Evolutionary conservation across 208 protist genomes (phyloP).

Genomic region (Leishmania gerbilli): DNA sequence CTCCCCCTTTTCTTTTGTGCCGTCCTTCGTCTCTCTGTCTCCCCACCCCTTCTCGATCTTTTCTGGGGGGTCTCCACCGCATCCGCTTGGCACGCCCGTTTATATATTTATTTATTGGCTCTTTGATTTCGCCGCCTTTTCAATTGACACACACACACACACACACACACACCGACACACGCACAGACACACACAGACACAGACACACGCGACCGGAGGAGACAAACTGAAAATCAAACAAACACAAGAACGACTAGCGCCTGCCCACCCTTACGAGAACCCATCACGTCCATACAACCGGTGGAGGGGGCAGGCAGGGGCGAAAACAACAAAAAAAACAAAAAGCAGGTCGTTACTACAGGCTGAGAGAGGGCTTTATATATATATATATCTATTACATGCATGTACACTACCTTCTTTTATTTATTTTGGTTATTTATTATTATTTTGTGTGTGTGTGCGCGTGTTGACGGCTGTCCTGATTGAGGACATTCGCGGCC

Average conservation of each 20-base stretch:
- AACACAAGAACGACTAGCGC: too few relatives aligned
- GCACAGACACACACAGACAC: too few relatives aligned
- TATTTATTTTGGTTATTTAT: background rate
- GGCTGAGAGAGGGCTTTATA: background rate
- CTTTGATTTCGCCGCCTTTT: background rate
- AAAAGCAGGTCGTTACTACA: too few relatives aligned
- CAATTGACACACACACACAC: too few relatives aligned
- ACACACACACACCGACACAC: too few relatives aligned
- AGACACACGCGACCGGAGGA: too few relatives aligned
- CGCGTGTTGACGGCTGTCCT: background rate
- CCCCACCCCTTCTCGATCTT: background rate
- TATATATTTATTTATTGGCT: background rate
- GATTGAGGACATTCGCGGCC: background rate
- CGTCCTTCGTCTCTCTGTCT: background rate
- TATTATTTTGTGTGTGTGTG: background rate
- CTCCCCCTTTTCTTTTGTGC: too few relatives aligned
- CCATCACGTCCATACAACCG: background rate
- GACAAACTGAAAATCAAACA: too few relatives aligned
- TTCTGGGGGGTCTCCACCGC: background rate
- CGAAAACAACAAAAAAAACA: too few relatives aligned
- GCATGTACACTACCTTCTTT: background rate
- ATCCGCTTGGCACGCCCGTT: background rate
- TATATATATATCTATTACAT: background rate
- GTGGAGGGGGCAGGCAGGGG: background rate
- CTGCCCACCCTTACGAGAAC: too few relatives aligned